A percentile compares a stretch with the other conserved stretches of the same genome.
Evolutionary conservation across 768 basidiomycete genomes (phyloP).

Genomic region (Suillus variegatus): DNA sequence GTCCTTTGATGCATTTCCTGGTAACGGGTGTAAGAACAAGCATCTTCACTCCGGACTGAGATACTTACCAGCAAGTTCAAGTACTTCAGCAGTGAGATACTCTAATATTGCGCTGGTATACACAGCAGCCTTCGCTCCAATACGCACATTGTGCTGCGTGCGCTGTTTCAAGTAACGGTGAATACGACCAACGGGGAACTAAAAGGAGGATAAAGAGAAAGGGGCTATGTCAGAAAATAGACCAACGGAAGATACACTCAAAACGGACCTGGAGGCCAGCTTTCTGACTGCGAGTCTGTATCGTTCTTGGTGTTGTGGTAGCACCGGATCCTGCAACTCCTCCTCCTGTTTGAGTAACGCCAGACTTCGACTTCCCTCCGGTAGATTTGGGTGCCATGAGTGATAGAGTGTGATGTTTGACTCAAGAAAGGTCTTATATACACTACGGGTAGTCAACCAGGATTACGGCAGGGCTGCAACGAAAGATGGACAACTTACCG

Average conservation of each 20-base stretch:
- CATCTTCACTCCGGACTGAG: not conserved
- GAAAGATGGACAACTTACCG: not conserved
- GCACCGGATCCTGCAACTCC: conserved; percentile 29
- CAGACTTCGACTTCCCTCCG: conserved; percentile 65
- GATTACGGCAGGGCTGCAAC: not conserved
- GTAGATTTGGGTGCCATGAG: conserved; percentile 54
- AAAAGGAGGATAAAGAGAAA: conserved; percentile 1
- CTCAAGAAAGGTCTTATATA: not conserved
- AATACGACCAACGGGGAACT: conserved; percentile 98
- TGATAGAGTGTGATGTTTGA: not conserved
- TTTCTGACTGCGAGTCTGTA: conserved; percentile 76
- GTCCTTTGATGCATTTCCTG: conserved; percentile 97
- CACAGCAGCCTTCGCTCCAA: conserved; percentile 97
- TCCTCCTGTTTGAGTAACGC: conserved; percentile 22
- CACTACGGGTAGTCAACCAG: not conserved
- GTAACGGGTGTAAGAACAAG: not conserved
- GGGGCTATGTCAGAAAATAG: conserved; percentile 10
- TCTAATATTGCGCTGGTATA: conserved; percentile 96
- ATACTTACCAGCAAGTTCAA: conserved; percentile 86
- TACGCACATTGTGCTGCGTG: conserved; percentile 91
- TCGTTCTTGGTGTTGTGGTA: conserved; percentile 33
- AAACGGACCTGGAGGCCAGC: conserved; percentile 81
- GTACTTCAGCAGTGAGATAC: conserved; percentile 94
- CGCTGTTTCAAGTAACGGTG: conserved; percentile 92
- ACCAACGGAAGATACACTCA: not conserved